Base-by-base conservation (phyloP, 2,329 filamentous ascomycete genomes). In the Elsinoe batatas region DNA sequence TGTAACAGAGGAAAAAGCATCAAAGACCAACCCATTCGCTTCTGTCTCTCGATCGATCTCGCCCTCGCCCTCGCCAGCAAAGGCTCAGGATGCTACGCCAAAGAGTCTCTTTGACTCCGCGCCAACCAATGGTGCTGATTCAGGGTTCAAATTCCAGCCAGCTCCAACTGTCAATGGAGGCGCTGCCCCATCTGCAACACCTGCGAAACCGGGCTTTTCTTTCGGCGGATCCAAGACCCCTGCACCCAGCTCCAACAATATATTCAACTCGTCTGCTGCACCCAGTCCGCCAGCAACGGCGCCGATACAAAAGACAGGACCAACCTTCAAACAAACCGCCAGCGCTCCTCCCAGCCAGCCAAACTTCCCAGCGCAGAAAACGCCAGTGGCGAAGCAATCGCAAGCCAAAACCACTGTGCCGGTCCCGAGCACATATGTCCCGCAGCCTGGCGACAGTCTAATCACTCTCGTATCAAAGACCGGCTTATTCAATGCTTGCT, bases 21-120 rank as follows among this genome's bases (percentile, higher is more conserved):
- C 58, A 18, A 60, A 57, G 49, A 26, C 54, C 8, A 60, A 60
- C 13, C 58, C 56, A 15, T 60, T 60, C 36, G 56, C 54, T 22
- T 10, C 43, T 33, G 50, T 60, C 12, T 32, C 50, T 20, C 47
- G 54, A 36, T 44, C 53, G 7, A 33, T 22, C 3, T 32, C 53
- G 30, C 32, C 53, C 7, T 55, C 42, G 2, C 18, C 18, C 1
- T 46, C 53, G 6, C 53, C 38, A 11, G 30, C 26, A 8, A 55
- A 46, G 30, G 42, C 37, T 5, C 20, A 36, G 5, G 22, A 42
- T n/a, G 15, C 38, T 4, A 26, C 13, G 2, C 12, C 38, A 8
- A 17, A 36, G 51, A 43, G 36, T n/a, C 32, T 30, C 2, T 54
- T 43, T 37, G 38, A 44, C 12, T 32, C 17, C 10, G 17, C 42